Conservation (phyloP, 805 yeast species). For the Yarrowia phangngaensis region DNA sequence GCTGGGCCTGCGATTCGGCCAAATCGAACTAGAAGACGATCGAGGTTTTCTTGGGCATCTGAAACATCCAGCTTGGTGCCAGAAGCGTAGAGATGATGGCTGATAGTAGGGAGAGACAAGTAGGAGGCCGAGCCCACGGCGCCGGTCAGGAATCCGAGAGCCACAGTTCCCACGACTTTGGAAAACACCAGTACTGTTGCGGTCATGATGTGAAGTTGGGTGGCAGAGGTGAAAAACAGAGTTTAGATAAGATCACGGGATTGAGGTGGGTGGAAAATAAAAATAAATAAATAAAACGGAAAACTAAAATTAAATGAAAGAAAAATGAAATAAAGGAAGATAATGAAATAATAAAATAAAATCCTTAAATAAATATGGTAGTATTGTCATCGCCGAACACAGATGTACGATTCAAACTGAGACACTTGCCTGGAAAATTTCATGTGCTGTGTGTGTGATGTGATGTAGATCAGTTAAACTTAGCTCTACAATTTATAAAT, state of each 20-base stretch:
- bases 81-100: conserved; percentile 10
- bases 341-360: too few relatives aligned
- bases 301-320: too few relatives aligned
- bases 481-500: too few relatives aligned
- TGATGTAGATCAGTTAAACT: too few relatives aligned
- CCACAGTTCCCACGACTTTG: conserved; percentile 40
- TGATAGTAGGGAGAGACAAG: conserved; percentile 29
- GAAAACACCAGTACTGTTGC: conserved; percentile 34
- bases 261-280: too few relatives aligned
- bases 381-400: too few relatives aligned
- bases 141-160: conserved; percentile 41
- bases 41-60: conserved; percentile 26
- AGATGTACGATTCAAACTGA: too few relatives aligned
- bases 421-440: too few relatives aligned
- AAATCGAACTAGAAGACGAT: conserved; percentile 16
- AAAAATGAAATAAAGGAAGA: too few relatives aligned
- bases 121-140: conserved; percentile 32
- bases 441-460: too few relatives aligned
- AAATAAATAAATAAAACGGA: too few relatives aligned
- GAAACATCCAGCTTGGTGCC: conserved; percentile 18
- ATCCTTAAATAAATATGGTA: too few relatives aligned
- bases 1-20: conserved; percentile 30
- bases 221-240: conserved; percentile 5
- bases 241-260: conserved; percentile 14
- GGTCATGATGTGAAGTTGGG: conserved; percentile 27